phyloP scores from a whole-genome alignment of 2,329 filamentous ascomycete species.

The Fusarium ambrosium region DNA sequence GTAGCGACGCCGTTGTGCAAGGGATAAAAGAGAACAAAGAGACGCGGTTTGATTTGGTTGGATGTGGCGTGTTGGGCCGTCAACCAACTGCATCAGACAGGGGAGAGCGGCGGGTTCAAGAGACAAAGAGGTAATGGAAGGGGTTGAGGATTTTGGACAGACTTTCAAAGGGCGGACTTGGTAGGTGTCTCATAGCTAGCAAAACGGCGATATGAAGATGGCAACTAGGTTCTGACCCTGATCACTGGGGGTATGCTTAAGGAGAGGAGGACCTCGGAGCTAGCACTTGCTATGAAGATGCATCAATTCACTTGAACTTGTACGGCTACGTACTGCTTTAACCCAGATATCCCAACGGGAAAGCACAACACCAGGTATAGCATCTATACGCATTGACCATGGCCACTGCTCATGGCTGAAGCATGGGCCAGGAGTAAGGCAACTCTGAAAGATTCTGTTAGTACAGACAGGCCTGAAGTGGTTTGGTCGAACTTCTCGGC shows the following conservation, averaged over 20 bases:
- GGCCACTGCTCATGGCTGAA: background rate
- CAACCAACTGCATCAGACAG: background rate
- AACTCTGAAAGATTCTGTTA: background rate
- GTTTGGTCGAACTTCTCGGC: slow-evolving; percentile 4
- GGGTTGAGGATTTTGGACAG: background rate
- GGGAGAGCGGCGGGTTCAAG: background rate
- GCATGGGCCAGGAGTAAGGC: background rate
- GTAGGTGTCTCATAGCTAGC: background rate
- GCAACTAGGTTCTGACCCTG: background rate
- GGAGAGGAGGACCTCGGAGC: background rate
- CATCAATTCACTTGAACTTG: background rate
- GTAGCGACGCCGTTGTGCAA: background rate
- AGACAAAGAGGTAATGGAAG: background rate
- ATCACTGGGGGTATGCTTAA: background rate
- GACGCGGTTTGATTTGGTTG: background rate
- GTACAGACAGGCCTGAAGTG: background rate
- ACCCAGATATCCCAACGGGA: background rate
- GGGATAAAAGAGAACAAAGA: slow-evolving; percentile 19
- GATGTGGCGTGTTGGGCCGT: background rate
- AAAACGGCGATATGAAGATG: background rate
- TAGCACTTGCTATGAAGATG: background rate
- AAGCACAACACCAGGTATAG: background rate
- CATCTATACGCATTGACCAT: background rate
- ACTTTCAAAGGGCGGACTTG: background rate
- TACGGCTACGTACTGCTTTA: background rate